A percentile compares a stretch with the other conserved stretches of the same genome.
phyloP scores from a whole-genome alignment of 1,139 yeast species.

The Blastobotrys illinoisensis region DNA sequence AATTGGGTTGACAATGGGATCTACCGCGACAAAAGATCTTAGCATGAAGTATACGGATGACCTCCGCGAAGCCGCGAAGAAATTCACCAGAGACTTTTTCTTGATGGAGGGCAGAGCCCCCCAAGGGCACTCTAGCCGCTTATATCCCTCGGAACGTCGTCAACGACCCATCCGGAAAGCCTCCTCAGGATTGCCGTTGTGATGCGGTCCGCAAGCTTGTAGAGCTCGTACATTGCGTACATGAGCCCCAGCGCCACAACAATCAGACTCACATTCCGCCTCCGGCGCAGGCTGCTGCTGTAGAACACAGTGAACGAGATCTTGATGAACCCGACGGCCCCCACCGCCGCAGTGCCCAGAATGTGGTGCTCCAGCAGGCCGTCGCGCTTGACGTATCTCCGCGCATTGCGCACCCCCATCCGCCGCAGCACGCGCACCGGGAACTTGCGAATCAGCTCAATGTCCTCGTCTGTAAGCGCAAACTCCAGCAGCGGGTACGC shows the following conservation, averaged over 20 bases:
- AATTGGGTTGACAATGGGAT: neutral
- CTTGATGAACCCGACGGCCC: slow-evolving; percentile 10
- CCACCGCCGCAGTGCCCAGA: slow-evolving; percentile 13
- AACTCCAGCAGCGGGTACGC: slow-evolving; percentile 12
- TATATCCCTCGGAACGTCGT: slow-evolving; percentile 12
- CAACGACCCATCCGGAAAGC: slow-evolving; percentile 9
- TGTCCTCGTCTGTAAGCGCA: slow-evolving; percentile 10
- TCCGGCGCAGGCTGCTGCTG: slow-evolving; percentile 5
- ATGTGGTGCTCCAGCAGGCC: slow-evolving; percentile 11
- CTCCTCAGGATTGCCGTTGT: slow-evolving; percentile 5
- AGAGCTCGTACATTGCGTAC: slow-evolving; percentile 9
- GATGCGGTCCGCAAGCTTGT: slow-evolving; percentile 5
- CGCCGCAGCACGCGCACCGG: slow-evolving; percentile 8
- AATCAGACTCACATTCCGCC: slow-evolving; percentile 9
- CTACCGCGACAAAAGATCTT: neutral
- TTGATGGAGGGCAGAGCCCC: too few relatives aligned
- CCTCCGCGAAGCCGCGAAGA: neutral
- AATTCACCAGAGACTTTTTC: neutral
- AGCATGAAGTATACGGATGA: neutral
- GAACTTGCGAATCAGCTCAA: slow-evolving; percentile 5
- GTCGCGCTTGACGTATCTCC: slow-evolving; percentile 7
- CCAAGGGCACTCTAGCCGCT: too few relatives aligned
- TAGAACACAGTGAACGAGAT: slow-evolving; percentile 8
- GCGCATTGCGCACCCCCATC: slow-evolving; percentile 1
- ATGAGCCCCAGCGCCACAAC: slow-evolving; percentile 7